Base-by-base conservation (phyloP, 108 stramenopile species). In the Licmophora abbreviata region DNA sequence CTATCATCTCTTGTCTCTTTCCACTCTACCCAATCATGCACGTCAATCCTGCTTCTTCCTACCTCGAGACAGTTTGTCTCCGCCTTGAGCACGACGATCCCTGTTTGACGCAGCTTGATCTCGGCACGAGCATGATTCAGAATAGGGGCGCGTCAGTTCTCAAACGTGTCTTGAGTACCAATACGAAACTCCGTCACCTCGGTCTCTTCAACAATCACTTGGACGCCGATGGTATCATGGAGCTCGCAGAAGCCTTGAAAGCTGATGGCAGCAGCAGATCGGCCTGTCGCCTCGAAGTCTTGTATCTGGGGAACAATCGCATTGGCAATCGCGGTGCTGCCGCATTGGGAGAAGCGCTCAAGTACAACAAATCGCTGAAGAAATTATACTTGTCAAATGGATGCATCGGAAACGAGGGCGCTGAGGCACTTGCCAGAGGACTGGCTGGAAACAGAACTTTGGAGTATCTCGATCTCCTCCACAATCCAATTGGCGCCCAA, bases 381-480 rank as follows among this genome's bases (percentile, higher is more conserved):
- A 31, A 37, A 21, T 52, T 61, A 12, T 54, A 53, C 25, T 23
- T 61, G 0, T 12, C 31, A 7, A 27, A 54, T 11, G 44, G 54
- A 29, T 4, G 45, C 32, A 35, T 61, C 18, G 59, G 44, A 33
- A 52, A 61, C 22, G 22, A 33, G 17, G 59, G 59, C 14, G 59
- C 51, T 12, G 26, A 14, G 1, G 61, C n/a, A 15, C 15, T 62
- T 18, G 22, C 47, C 14, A 17, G 17, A 29, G 31, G 44, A 10
- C 37, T 62, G 12, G 28, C 17, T 10, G 18, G n/a, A 18, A 62
- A 62, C 25, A 22, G 2, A 25, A 55, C 34, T 29, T 24, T 62
- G 1, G 37, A 33, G 5, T 20, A 40, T 15, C 38, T 40, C 20
- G 15, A 40, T 20, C 38, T 40, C 38, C 20, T 20, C 3, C 18